Evolutionary conservation across 768 basidiomycete species (phyloP).

Genomic region (Cystofilobasidium capitatum): DNA sequence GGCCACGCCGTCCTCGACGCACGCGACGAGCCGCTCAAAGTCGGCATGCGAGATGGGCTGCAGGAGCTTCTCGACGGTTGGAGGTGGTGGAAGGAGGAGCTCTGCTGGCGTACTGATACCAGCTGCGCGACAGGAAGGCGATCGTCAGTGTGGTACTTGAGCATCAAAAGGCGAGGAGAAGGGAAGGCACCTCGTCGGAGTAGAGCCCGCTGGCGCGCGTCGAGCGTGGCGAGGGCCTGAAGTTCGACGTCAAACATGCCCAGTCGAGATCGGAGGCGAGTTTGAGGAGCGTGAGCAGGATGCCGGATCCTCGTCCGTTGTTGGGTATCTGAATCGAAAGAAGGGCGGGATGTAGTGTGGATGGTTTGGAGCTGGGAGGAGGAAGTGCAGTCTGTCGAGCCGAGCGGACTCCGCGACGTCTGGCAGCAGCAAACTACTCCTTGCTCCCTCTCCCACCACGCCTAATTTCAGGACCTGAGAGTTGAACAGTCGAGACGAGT

Average conservation of each 20-base stretch:
- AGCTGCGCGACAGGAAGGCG: background rate
- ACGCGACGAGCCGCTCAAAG: background rate
- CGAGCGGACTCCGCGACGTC: too few species aligned
- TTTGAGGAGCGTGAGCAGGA: background rate
- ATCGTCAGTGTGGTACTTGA: background rate
- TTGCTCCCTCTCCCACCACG: too few species aligned
- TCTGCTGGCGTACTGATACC: slow-evolving; percentile 13
- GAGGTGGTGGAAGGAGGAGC: slow-evolving; percentile 10
- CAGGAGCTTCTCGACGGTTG: background rate
- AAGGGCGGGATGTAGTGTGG: too few species aligned
- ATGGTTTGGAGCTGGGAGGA: too few species aligned
- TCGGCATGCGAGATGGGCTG: slow-evolving; percentile 1
- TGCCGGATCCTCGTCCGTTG: background rate
- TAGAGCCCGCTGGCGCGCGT: slow-evolving; percentile 6
- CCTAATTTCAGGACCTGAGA: too few species aligned
- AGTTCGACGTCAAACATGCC: slow-evolving; percentile 18
- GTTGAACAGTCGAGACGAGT: too few species aligned
- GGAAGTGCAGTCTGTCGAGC: too few species aligned
- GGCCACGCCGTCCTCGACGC: slow-evolving; percentile 3
- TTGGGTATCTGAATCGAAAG: background rate
- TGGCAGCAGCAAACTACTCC: too few species aligned
- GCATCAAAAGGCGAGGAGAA: background rate
- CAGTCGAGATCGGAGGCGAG: background rate
- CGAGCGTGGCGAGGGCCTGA: background rate
- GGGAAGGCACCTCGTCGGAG: slow-evolving; percentile 10